These are phyloP conservation scores for Sequoia sempervirens DNA, from an alignment of 75 land plant genomes.

Conservation along the genomic window DNA sequence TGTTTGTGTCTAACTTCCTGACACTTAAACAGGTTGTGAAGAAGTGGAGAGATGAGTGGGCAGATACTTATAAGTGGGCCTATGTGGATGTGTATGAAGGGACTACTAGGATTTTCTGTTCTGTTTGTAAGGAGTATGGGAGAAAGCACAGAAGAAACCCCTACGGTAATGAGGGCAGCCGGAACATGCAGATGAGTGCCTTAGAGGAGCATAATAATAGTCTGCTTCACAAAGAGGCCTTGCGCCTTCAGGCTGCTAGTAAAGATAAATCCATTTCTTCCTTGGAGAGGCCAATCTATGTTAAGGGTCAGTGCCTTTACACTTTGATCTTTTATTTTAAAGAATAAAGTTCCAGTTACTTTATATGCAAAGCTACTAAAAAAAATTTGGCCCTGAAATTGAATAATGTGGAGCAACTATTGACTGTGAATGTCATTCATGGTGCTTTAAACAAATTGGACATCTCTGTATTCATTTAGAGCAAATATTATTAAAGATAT, in stretches of 20 bases:
- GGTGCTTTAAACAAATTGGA: background rate
- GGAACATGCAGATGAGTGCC: slow-evolving; percentile 99
- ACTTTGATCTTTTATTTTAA: background rate
- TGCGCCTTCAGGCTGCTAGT: slow-evolving; percentile 88
- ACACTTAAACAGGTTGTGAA: slow-evolving; percentile 59
- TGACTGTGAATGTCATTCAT: background rate
- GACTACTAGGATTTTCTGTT: slow-evolving; percentile 89
- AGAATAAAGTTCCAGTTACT: background rate
- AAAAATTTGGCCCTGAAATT: background rate
- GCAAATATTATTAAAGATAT: background rate
- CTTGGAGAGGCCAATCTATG: slow-evolving; percentile 84
- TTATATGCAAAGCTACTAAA: background rate
- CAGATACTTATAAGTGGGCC: slow-evolving; percentile 99
- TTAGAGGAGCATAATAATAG: slow-evolving; percentile 98
- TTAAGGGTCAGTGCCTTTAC: slow-evolving; percentile 61
- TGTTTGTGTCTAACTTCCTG: background rate
- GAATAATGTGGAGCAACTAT: background rate
- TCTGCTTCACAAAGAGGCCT: slow-evolving; percentile 94
- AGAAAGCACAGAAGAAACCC: slow-evolving; percentile 97
- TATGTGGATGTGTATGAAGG: slow-evolving; percentile 89
- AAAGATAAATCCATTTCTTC: slow-evolving; percentile 65
- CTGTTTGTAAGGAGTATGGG: slow-evolving; percentile 93
- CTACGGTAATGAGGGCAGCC: slow-evolving; percentile 97
- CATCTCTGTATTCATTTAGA: background rate
- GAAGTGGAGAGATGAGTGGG: slow-evolving; percentile 99